Evolutionary conservation across 192 early-diverging fungal species (phyloP).

Genomic region (Gonapodya sp.): DNA sequence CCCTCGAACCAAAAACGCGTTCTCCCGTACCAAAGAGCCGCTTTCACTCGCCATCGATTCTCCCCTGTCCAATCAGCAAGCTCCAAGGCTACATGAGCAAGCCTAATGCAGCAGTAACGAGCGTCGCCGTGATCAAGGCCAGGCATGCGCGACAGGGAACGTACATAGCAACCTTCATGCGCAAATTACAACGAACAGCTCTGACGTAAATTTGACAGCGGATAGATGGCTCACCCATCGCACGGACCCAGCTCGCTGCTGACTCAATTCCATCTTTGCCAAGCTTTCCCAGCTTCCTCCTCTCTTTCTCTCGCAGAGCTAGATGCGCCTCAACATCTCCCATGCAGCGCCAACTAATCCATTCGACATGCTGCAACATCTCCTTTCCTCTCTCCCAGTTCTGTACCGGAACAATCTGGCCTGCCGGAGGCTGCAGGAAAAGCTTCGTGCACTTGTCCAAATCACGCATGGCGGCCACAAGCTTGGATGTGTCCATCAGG

Average conservation of each 20-base stretch:
- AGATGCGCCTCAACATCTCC: neutral
- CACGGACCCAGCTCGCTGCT: neutral
- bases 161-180: neutral
- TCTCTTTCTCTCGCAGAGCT: neutral
- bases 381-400: neutral
- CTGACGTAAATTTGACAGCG: too few relatives aligned
- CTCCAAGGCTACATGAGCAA: neutral
- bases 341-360: neutral
- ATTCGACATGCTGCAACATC: neutral
- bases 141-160: neutral
- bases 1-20: neutral
- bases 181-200: too few relatives aligned
- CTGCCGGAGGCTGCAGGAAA: neutral
- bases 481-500: neutral
- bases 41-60: neutral
- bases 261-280: neutral
- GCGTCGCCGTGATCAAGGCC: neutral
- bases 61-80: neutral
- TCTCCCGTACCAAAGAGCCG: neutral
- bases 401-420: neutral
- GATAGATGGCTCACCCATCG: neutral
- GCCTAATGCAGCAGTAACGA: neutral
- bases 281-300: neutral
- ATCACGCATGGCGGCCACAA: neutral
- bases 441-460: neutral